Evolutionary conservation across 2,329 filamentous ascomycete species (phyloP).

Genomic region (Apiospora phragmitis): DNA sequence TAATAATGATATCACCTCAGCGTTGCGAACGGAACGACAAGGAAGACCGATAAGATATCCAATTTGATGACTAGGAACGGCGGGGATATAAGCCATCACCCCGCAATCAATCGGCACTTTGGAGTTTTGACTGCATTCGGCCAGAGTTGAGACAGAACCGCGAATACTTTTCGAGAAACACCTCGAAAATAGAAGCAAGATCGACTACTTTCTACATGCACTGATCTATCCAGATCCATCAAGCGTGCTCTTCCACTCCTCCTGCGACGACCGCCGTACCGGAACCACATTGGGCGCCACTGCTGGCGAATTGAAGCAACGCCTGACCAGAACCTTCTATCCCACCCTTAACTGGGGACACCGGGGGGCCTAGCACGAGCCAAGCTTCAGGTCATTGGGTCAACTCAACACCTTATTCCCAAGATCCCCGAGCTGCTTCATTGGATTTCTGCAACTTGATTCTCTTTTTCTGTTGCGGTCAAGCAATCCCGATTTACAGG

Average conservation of each 20-base stretch:
- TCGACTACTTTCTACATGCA: background rate
- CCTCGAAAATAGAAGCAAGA: slow-evolving; percentile 1
- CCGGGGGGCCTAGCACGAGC: background rate
- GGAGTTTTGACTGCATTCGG: background rate
- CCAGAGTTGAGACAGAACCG: background rate
- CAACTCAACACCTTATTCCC: slow-evolving; percentile 5
- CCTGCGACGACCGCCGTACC: background rate
- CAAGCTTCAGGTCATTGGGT: slow-evolving; percentile 6
- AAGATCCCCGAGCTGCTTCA: background rate
- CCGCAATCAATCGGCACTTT: background rate
- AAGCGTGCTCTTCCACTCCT: background rate
- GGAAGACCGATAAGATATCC: background rate
- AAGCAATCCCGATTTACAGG: background rate
- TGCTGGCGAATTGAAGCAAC: slow-evolving; percentile 6
- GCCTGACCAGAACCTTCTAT: slow-evolving; percentile 11
- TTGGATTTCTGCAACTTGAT: background rate
- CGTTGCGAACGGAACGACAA: background rate
- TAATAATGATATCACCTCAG: background rate
- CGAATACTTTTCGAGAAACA: background rate
- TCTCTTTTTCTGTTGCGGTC: slow-evolving; percentile 1
- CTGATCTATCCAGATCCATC: background rate
- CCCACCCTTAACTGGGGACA: slow-evolving; percentile 5
- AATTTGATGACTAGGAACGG: background rate
- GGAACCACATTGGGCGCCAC: background rate
- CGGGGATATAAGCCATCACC: background rate